These are phyloP conservation scores for Tetrahymena malaccensis DNA, from an alignment of 73 alveolate species.

Conservation along the genomic window DNA sequence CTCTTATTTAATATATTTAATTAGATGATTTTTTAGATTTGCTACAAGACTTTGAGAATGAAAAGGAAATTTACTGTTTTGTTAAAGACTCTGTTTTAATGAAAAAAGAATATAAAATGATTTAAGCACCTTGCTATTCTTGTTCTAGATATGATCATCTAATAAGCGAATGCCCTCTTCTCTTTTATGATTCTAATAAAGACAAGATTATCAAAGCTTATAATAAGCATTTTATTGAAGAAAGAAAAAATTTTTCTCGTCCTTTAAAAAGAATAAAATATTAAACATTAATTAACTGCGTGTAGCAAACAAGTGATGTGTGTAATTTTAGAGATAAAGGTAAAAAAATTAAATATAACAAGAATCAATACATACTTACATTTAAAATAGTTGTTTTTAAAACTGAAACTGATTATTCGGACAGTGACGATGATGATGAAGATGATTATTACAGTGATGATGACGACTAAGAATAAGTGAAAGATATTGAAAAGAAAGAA, in stretches of 20 bases:
- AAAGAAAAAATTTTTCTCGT: neutral
- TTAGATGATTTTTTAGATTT: neutral
- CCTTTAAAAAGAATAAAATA: neutral
- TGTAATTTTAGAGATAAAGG: neutral
- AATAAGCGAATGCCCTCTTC: neutral
- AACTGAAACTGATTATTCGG: neutral
- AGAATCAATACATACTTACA: neutral
- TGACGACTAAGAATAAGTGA: neutral
- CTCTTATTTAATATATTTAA: neutral
- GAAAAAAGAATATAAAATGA: neutral
- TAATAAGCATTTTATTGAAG: neutral
- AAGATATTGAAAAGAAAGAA: neutral
- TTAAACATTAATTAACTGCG: neutral
- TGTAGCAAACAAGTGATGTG: neutral
- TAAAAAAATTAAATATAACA: neutral
- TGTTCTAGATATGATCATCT: neutral
- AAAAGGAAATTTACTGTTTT: neutral
- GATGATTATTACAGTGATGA: neutral
- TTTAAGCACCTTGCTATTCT: neutral
- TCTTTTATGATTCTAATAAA: neutral
- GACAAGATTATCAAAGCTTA: neutral
- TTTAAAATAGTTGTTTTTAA: neutral
- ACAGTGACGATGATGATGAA: neutral
- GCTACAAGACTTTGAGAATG: neutral
- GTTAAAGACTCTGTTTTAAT: neutral